A percentile compares a stretch with the other conserved stretches of the same genome.
These are phyloP conservation scores for Alternaria postmessia DNA, from an alignment of 2,329 filamentous ascomycete genomes.

Conservation along the genomic window DNA sequence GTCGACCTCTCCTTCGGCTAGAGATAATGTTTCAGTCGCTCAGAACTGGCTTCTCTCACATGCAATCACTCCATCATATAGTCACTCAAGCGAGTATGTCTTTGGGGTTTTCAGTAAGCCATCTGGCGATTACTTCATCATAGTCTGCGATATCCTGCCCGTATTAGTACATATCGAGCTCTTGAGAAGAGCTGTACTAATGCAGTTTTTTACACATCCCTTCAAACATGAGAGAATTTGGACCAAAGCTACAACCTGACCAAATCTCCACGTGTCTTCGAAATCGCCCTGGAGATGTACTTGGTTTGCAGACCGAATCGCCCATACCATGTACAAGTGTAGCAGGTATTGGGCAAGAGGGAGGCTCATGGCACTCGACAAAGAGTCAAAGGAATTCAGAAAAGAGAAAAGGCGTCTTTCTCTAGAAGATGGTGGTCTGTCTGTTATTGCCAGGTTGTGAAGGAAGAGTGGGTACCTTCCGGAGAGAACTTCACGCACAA, in stretches of 20 bases:
- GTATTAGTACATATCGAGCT: background rate
- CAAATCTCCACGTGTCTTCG: background rate
- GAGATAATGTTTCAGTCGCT: too few relatives aligned
- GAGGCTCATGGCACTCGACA: background rate
- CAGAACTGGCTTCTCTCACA: too few relatives aligned
- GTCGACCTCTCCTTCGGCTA: background rate
- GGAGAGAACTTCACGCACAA: too few relatives aligned
- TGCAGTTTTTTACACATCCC: background rate
- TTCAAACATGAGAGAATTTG: background rate
- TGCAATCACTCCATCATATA: too few relatives aligned
- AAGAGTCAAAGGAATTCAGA: background rate
- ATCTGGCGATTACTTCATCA: background rate
- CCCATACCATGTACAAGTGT: background rate
- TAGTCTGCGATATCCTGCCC: background rate
- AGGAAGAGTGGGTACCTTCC: too few relatives aligned
- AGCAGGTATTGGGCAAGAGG: background rate
- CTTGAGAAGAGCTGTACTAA: background rate
- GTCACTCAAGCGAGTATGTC: too few relatives aligned
- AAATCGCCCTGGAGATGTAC: background rate
- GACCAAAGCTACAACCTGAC: background rate
- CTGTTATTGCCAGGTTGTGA: background rate
- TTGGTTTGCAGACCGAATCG: background rate
- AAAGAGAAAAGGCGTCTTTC: too few relatives aligned
- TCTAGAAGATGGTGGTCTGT: background rate
- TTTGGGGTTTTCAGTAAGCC: background rate